Percentiles rank a stretch among this genome's conserved stretches.
Conservation (phyloP, 768 basidiomycete species). For the Astraeus odoratus region DNA sequence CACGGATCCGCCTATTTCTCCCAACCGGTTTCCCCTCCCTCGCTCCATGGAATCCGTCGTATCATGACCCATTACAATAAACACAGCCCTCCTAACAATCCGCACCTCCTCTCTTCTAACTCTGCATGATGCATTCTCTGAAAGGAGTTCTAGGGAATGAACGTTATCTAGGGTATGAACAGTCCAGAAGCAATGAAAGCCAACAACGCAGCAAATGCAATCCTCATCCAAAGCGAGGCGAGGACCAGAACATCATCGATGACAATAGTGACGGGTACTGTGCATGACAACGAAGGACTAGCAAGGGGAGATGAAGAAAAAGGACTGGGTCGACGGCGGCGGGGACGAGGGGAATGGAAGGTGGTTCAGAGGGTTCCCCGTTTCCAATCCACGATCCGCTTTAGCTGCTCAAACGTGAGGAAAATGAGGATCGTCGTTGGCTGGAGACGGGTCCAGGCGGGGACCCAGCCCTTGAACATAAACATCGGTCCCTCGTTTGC, state of each 20-base stretch:
- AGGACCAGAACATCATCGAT: neutral
- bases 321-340: neutral
- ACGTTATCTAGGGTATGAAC: neutral
- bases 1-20: too few relatives aligned
- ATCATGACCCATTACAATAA: too few relatives aligned
- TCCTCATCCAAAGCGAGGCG: neutral
- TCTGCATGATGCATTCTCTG: neutral
- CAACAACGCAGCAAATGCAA: neutral
- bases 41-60: too few relatives aligned
- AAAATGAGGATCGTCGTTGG: constrained; percentile 88
- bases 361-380: constrained; percentile 24
- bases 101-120: too few relatives aligned
- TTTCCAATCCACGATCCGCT: constrained; percentile 60
- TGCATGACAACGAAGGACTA: neutral
- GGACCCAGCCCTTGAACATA: constrained; percentile 92
- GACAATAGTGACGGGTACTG: neutral
- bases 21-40: too few relatives aligned
- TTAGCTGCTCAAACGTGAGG: constrained; percentile 76
- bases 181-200: neutral
- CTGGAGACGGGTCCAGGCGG: constrained; percentile 79
- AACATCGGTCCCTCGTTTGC: constrained; percentile 76
- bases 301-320: neutral
- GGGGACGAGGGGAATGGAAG: neutral
- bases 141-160: constrained; percentile 1
- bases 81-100: neutral